These are phyloP conservation scores for Metschnikowia gelsemii DNA, from an alignment of 805 yeast species.

Conservation along the genomic window DNA sequence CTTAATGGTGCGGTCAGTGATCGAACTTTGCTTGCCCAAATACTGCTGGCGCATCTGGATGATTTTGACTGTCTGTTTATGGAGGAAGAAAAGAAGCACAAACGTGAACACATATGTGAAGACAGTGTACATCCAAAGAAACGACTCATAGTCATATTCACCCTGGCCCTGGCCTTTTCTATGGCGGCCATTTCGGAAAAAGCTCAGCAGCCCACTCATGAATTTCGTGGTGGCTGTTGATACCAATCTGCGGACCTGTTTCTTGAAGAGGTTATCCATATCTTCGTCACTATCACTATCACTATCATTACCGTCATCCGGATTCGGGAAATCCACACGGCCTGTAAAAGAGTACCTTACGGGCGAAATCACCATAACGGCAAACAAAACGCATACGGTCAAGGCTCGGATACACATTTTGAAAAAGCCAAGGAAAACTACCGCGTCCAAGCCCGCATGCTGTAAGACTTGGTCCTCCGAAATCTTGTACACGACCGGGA, in stretches of 20 bases:
- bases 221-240: not conserved
- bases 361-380: slow-evolving; percentile 78
- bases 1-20: slow-evolving; percentile 88
- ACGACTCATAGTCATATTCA: slow-evolving; percentile 49
- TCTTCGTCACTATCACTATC: slow-evolving; percentile 17
- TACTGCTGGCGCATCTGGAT: slow-evolving; percentile 76
- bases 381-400: slow-evolving; percentile 62
- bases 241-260: not conserved
- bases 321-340: slow-evolving; percentile 49
- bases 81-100: slow-evolving; percentile 56
- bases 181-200: too few relatives aligned
- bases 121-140: slow-evolving; percentile 81
- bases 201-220: slow-evolving; percentile 4
- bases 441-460: slow-evolving; percentile 92
- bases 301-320: slow-evolving; percentile 24
- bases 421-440: slow-evolving; percentile 86
- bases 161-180: too few relatives aligned
- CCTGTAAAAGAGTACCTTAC: slow-evolving; percentile 83
- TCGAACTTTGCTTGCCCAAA: slow-evolving; percentile 80
- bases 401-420: slow-evolving; percentile 78
- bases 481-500: slow-evolving; percentile 60
- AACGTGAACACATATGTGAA: slow-evolving; percentile 86
- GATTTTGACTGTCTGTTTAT: slow-evolving; percentile 69
- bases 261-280: too few relatives aligned
- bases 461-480: slow-evolving; percentile 77